Evolutionary conservation across 305 asterid genomes (phyloP).

Genomic region (Plantago rigida): DNA sequence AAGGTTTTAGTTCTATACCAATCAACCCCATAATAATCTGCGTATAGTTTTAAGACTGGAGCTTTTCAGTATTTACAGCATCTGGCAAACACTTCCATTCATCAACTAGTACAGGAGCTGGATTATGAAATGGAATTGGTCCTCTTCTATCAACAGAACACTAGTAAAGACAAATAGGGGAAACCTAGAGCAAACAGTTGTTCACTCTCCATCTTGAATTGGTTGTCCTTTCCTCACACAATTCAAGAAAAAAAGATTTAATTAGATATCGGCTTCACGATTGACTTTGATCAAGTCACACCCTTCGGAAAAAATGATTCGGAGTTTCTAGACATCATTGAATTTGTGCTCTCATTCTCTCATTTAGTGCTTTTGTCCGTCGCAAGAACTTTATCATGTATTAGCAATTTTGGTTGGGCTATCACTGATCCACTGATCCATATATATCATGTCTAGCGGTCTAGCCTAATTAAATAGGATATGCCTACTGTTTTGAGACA

Average conservation of each 20-base stretch:
- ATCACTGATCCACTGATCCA: no score
- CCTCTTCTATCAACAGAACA: not conserved
- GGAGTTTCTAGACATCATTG: not conserved
- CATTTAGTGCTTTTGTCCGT: no score
- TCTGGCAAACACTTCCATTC: not conserved
- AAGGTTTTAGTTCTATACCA: no score
- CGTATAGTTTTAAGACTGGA: not conserved
- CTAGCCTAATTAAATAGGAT: no score
- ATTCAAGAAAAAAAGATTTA: not conserved
- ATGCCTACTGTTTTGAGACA: no score
- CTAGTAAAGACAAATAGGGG: not conserved
- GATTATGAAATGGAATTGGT: not conserved
- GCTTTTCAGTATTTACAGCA: not conserved
- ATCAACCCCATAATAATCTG: not conserved
- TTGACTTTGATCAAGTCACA: not conserved
- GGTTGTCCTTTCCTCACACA: not conserved
- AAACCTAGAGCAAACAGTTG: no score
- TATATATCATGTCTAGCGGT: no score
- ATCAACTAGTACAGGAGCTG: not conserved
- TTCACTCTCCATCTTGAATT: not conserved
- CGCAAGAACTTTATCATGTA: not conserved
- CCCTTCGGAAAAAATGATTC: not conserved
- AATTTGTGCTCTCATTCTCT: not conserved
- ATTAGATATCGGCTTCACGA: not conserved
- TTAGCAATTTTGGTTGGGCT: no score